Evolutionary conservation across 495 filamentous ascomycete genomes (phyloP).

Genomic region (Bombardia bombarda): DNA sequence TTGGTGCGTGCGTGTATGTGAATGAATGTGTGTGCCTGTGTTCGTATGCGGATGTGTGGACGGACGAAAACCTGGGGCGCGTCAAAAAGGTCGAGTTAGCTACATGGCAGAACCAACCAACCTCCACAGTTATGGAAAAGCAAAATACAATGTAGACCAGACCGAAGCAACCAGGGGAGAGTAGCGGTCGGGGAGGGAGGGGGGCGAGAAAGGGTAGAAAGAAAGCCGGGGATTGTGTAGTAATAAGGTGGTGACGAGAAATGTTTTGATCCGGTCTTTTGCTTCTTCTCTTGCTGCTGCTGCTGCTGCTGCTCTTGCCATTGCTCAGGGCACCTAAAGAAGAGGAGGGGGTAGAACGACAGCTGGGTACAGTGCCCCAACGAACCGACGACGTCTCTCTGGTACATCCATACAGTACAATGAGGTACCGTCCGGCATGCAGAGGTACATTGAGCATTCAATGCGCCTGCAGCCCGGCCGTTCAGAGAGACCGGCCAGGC

Average conservation of each 20-base stretch:
- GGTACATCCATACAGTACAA: conserved; percentile 17
- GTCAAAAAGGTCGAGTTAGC: conserved; percentile 2
- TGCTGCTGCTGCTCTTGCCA: background rate
- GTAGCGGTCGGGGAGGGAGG: conserved; percentile 8
- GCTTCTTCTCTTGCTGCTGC: background rate
- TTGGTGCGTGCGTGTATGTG: too few relatives aligned
- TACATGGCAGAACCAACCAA: background rate
- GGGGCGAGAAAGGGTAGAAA: background rate
- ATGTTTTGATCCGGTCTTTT: background rate
- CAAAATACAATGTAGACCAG: background rate
- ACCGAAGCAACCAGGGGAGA: background rate
- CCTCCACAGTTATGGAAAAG: background rate
- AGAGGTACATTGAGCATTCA: conserved; percentile 20
- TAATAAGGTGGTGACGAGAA: background rate
- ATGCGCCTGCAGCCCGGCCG: conserved; percentile 9
- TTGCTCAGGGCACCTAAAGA: too few relatives aligned
- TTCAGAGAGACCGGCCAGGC: conserved; percentile 7
- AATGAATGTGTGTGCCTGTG: background rate
- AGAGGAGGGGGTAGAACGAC: too few relatives aligned
- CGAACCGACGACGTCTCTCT: too few relatives aligned
- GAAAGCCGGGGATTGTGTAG: conserved; percentile 4
- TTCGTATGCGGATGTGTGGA: too few relatives aligned
- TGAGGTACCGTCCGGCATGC: conserved; percentile 19
- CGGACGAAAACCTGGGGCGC: background rate
- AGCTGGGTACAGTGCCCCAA: too few relatives aligned